phyloP scores from a whole-genome alignment of 2,329 filamentous ascomycete species.

The Stachybotrys chartarum region DNA sequence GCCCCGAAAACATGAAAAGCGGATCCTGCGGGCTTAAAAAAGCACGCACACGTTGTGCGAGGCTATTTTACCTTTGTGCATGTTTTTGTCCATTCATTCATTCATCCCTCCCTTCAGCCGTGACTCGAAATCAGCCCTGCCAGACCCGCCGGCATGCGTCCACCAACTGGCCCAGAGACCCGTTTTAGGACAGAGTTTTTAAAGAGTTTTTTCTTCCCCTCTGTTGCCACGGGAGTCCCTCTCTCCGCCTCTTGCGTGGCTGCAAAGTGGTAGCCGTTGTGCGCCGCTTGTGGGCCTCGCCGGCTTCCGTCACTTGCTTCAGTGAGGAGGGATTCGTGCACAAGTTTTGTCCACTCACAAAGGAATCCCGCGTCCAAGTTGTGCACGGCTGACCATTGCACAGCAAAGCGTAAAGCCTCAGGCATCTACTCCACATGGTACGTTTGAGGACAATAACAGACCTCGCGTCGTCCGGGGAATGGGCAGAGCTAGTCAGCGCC shows the following conservation, averaged over 20 bases:
- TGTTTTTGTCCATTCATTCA: background rate
- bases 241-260: background rate
- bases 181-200: background rate
- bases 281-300: too few relatives aligned
- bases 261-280: too few relatives aligned
- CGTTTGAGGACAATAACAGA: background rate
- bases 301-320: background rate
- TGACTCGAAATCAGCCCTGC: background rate
- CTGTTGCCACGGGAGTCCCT: background rate
- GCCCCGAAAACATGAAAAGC: background rate
- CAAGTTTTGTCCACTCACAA: background rate
- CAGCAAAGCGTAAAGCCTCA: background rate
- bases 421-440: background rate
- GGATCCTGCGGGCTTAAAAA: background rate
- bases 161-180: background rate
- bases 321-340: background rate
- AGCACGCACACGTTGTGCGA: background rate
- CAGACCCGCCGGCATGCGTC: background rate
- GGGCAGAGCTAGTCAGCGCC: too few relatives aligned
- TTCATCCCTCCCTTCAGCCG: background rate
- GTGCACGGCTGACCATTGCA: background rate
- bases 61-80: background rate
- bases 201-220: background rate
- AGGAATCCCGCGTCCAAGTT: background rate
- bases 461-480: background rate